A percentile compares a stretch with the other conserved stretches of the same genome.
Evolutionary conservation across 2,329 filamentous ascomycete genomes (phyloP).

Genomic region (Xylariales sp.): DNA sequence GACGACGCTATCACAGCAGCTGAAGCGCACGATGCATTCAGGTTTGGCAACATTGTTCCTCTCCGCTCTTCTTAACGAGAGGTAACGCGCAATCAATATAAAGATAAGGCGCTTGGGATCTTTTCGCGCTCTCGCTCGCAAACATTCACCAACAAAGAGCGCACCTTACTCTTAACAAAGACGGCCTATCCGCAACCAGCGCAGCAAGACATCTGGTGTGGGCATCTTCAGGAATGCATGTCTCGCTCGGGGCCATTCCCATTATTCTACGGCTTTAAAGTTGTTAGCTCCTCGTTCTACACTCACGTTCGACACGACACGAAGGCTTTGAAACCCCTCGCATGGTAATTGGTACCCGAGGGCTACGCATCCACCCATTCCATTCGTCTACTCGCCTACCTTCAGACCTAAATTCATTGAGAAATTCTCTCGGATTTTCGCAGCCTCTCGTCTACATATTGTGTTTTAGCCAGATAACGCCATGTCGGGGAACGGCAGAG

Average conservation of each 20-base stretch:
- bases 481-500: background rate
- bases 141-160: conserved; percentile 32
- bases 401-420: background rate
- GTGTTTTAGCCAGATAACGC: background rate
- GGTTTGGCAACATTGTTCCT: background rate
- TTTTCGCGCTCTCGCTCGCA: conserved; percentile 15
- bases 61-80: background rate
- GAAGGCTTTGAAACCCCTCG: background rate
- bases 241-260: background rate
- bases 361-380: background rate
- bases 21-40: conserved; percentile 5
- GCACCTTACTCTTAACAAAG: conserved; percentile 27
- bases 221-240: conserved; percentile 21
- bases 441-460: background rate
- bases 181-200: conserved; percentile 32
- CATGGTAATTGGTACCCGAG: background rate
- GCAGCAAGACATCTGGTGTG: background rate
- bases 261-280: conserved; percentile 26
- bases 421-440: background rate
- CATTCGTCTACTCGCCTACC: no score
- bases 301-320: background rate
- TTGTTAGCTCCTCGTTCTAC: background rate
- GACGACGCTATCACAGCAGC: background rate
- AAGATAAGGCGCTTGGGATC: background rate
- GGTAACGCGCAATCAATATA: no score